phyloP scores from a whole-genome alignment of 768 basidiomycete species.

The Lactarius trivialis region DNA sequence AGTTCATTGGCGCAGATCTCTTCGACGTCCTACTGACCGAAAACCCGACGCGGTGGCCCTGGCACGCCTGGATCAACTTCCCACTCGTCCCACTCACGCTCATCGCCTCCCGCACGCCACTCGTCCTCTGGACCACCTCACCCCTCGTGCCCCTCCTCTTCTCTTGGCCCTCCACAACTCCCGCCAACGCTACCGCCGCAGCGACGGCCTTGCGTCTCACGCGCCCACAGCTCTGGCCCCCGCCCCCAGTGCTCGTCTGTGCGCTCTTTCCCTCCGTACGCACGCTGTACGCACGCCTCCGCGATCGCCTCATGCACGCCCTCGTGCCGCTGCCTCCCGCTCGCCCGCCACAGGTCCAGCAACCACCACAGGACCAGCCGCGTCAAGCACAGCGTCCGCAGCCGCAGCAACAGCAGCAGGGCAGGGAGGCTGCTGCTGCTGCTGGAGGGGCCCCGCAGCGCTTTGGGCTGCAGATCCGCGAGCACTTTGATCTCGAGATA shows the following conservation, averaged over 20 bases:
- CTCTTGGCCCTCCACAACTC: conserved; percentile 28
- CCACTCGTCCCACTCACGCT: conserved; percentile 65
- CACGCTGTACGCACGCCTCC: conserved; percentile 24
- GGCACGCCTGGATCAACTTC: conserved; percentile 68
- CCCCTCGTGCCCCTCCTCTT: conserved; percentile 31
- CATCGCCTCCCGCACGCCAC: conserved; percentile 45
- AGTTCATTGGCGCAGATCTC: conserved; percentile 63
- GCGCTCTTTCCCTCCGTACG: conserved; percentile 28
- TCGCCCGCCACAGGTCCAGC: background rate
- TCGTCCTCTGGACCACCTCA: conserved; percentile 24
- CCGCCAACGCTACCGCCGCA: conserved; percentile 18
- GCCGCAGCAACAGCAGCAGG: background rate
- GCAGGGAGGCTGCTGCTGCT: background rate
- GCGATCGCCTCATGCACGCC: conserved; percentile 23
- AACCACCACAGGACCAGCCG: background rate
- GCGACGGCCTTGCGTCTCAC: background rate
- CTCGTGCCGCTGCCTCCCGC: conserved; percentile 22
- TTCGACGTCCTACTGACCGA: conserved; percentile 51
- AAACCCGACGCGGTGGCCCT: conserved; percentile 68
- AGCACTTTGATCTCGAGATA: conserved; percentile 19
- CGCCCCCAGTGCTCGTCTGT: conserved; percentile 29
- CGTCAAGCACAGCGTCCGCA: background rate
- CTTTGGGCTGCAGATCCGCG: conserved; percentile 24
- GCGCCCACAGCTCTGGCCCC: conserved; percentile 30
- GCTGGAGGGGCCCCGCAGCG: conserved; percentile 22